Evolutionary conservation across 169 alveolate genomes (phyloP).

Genomic region (Plasmodium inui): DNA sequence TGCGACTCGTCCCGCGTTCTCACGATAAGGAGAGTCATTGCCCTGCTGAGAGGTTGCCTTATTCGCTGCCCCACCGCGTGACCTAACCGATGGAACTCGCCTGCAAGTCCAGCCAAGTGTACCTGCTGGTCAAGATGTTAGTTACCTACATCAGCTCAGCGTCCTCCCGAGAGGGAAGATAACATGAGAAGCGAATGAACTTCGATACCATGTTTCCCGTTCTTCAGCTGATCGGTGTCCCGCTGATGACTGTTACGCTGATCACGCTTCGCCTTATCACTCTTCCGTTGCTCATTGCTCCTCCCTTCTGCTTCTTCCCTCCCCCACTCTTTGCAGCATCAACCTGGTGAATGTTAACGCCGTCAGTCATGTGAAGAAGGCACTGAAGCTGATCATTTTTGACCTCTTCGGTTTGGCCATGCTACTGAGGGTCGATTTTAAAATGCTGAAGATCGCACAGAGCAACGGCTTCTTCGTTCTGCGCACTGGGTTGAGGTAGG

Average conservation of each 20-base stretch:
- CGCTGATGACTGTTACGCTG: background rate
- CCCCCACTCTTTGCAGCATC: conserved; percentile 1
- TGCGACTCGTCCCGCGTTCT: background rate
- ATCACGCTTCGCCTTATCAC: no score
- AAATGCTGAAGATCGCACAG: conserved; percentile 11
- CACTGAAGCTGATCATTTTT: conserved; percentile 26
- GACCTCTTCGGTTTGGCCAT: conserved; percentile 43
- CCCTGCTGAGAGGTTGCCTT: background rate
- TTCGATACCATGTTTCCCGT: background rate
- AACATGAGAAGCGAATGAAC: background rate
- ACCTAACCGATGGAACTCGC: conserved; percentile 15
- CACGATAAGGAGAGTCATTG: background rate
- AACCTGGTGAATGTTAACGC: conserved; percentile 44
- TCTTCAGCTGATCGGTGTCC: background rate
- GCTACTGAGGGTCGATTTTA: conserved; percentile 39
- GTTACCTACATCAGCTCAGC: background rate
- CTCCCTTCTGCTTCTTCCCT: background rate
- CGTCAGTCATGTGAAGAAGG: conserved; percentile 22
- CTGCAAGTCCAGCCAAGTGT: conserved; percentile 24
- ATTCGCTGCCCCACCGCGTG: background rate
- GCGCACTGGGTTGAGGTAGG: conserved; percentile 32
- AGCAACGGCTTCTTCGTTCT: conserved; percentile 11
- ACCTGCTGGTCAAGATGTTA: conserved; percentile 42
- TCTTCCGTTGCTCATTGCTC: background rate
- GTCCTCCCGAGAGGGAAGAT: background rate